Conservation (phyloP, 768 basidiomycete genomes). For the Panaeolus papilionaceus region DNA sequence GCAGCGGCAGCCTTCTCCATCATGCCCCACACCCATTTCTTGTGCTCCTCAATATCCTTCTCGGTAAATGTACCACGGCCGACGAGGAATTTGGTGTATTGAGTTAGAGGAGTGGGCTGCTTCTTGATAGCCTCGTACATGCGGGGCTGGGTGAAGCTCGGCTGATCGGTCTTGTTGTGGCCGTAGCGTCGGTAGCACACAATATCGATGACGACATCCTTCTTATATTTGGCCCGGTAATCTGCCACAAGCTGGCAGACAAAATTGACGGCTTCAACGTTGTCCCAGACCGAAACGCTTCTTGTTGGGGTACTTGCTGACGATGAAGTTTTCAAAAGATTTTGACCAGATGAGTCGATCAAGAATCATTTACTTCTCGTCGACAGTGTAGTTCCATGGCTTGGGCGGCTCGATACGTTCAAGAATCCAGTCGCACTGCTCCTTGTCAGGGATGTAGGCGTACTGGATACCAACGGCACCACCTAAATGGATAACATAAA, state of each 20-base stretch:
- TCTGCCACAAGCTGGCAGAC: constrained; percentile 98
- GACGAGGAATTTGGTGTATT: constrained; percentile 91
- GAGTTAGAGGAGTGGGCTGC: constrained; percentile 89
- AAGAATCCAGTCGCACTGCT: constrained; percentile 99
- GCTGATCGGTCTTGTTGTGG: constrained; percentile 99
- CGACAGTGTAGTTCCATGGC: constrained; percentile 97
- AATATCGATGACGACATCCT: constrained; percentile 97
- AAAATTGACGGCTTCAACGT: constrained; percentile 97
- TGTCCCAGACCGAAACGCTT: constrained; percentile 99
- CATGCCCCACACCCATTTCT: constrained; percentile 99
- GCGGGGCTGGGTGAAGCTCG: constrained; percentile 96
- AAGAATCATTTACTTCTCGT: constrained; percentile 99
- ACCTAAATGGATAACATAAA: constrained; percentile 49
- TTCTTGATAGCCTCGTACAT: constrained; percentile 98
- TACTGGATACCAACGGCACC: constrained; percentile 91
- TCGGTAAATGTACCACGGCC: constrained; percentile 94
- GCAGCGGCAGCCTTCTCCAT: constrained; percentile 91
- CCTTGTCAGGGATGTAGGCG: constrained; percentile 96
- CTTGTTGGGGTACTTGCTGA: constrained; percentile 98
- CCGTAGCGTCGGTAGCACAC: constrained; percentile 99
- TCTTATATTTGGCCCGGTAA: constrained; percentile 98
- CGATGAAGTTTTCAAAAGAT: constrained; percentile 98
- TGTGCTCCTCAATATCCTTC: constrained; percentile 97
- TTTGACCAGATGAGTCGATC: constrained; percentile 99
- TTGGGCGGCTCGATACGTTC: constrained; percentile 94